Percentiles rank a stretch among this genome's conserved stretches.
phyloP scores from a whole-genome alignment of 2,329 filamentous ascomycete genomes.

The Pseudogymnoascus sp. region DNA sequence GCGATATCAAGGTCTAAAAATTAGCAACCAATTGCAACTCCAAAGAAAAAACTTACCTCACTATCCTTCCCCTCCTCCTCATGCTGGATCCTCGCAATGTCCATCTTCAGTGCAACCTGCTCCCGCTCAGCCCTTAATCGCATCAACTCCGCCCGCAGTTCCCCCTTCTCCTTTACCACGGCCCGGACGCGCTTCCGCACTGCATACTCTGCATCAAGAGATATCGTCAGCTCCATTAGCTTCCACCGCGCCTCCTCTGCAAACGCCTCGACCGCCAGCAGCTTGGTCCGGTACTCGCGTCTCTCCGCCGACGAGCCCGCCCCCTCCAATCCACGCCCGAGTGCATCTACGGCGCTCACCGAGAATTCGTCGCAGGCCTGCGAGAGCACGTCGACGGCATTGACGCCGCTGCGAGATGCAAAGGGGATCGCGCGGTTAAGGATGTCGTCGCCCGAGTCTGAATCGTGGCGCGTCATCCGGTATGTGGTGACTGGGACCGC shows the following conservation, averaged over 20 bases:
- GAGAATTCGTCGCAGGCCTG: constrained; percentile 54
- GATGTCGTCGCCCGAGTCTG: constrained; percentile 37
- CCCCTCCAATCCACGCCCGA: constrained; percentile 37
- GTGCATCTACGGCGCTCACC: constrained; percentile 39
- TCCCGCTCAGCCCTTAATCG: constrained; percentile 50
- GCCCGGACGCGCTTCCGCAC: constrained; percentile 49
- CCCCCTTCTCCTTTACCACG: constrained; percentile 47
- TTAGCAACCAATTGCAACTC: not conserved
- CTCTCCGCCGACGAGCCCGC: constrained; percentile 31
- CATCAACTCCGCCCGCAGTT: constrained; percentile 51
- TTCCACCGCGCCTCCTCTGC: constrained; percentile 46
- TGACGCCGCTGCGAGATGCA: constrained; percentile 46
- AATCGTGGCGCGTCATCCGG: constrained; percentile 44
- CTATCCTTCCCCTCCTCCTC: constrained; percentile 45
- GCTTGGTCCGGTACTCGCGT: constrained; percentile 47
- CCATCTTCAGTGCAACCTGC: constrained; percentile 53
- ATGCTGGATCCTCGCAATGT: constrained; percentile 51
- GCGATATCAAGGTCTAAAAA: not conserved
- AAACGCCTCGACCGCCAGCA: constrained; percentile 49
- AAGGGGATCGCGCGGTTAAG: constrained; percentile 46
- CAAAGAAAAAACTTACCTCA: constrained; percentile 34
- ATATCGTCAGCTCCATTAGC: constrained; percentile 52
- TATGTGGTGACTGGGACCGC: constrained; percentile 51
- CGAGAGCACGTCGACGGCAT: constrained; percentile 52
- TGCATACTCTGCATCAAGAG: constrained; percentile 49